Evolutionary conservation across 2,329 filamentous ascomycete species (phyloP).

Genomic region (Colletotrichum lentis): DNA sequence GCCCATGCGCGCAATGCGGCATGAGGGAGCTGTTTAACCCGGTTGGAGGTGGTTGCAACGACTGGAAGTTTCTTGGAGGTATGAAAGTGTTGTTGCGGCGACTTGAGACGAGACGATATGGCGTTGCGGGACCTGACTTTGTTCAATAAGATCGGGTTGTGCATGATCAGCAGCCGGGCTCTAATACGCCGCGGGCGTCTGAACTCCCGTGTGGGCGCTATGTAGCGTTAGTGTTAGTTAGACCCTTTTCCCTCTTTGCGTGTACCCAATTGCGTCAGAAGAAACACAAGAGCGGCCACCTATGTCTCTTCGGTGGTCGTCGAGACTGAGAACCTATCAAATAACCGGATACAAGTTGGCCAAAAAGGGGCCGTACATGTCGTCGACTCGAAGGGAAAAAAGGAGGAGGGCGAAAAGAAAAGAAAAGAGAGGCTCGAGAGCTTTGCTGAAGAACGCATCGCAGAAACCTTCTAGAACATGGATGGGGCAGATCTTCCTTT

Average conservation of each 20-base stretch:
- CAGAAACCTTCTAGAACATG: constrained; percentile 34
- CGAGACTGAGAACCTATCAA: not conserved
- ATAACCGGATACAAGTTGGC: not conserved
- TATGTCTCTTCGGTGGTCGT: not conserved
- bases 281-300: not conserved
- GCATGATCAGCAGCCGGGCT: constrained; percentile 27
- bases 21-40: constrained; percentile 2
- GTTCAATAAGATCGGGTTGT: constrained; percentile 11
- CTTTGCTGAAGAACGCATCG: constrained; percentile 32
- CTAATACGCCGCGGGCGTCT: constrained; percentile 2
- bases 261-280: not conserved
- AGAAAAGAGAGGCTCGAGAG: constrained; percentile 6
- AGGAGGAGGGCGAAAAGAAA: not conserved
- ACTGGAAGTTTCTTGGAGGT: not conserved
- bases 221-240: not conserved
- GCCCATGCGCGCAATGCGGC: constrained; percentile 7
- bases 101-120: not conserved
- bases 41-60: constrained; percentile 5
- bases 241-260: not conserved
- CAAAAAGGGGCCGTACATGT: not conserved
- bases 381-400: constrained; percentile 16
- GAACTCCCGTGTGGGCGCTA: constrained; percentile 17
- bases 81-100: not conserved
- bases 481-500: constrained; percentile 27
- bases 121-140: constrained; percentile 3